phyloP scores from a whole-genome alignment of 1,139 yeast genomes.

The Debaryomyces coudertii region DNA sequence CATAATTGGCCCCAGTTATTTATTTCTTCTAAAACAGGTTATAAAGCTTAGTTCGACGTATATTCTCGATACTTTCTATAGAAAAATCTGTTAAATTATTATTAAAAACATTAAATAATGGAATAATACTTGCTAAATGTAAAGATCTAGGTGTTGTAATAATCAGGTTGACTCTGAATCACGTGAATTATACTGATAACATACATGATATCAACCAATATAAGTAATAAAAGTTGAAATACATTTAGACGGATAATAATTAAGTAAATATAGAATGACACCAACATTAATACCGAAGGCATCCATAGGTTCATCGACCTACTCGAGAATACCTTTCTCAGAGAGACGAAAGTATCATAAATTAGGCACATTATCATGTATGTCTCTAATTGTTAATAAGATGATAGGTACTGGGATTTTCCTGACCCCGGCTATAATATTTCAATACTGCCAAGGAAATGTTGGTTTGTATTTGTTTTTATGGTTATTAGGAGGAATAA shows the following conservation, averaged over 20 bases:
- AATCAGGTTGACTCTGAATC: background rate
- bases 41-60: background rate
- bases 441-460: slow-evolving; percentile 47
- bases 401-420: slow-evolving; percentile 58
- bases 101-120: background rate
- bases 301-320: slow-evolving; percentile 1
- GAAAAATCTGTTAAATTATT: background rate
- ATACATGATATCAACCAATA: background rate
- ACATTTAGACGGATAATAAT: background rate
- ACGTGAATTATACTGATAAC: slow-evolving; percentile 8
- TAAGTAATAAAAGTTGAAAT: background rate
- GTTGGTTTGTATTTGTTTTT: slow-evolving; percentile 41
- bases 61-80: background rate
- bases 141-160: background rate
- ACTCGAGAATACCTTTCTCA: background rate
- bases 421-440: slow-evolving; percentile 52
- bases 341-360: slow-evolving; percentile 12
- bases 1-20: background rate
- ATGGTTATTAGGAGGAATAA: slow-evolving; percentile 50
- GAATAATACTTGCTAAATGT: background rate
- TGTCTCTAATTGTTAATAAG: slow-evolving; percentile 49
- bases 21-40: background rate
- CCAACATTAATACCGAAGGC: slow-evolving; percentile 4
- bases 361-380: slow-evolving; percentile 26
- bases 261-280: background rate